These are phyloP conservation scores for Colletotrichum sp. DNA, from an alignment of 2,329 filamentous ascomycete genomes.

Conservation along the genomic window DNA sequence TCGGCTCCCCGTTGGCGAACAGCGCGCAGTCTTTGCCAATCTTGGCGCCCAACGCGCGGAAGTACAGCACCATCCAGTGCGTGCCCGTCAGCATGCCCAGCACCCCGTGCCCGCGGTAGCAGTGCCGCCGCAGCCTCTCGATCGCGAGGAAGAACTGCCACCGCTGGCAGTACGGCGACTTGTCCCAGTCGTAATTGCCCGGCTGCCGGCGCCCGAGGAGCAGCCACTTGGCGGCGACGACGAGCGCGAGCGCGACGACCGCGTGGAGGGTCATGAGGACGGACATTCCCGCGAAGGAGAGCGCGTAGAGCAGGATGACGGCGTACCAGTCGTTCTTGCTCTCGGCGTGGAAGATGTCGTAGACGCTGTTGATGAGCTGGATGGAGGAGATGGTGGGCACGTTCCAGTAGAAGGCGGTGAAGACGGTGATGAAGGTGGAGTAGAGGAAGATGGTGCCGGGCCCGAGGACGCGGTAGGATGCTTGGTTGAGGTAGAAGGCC, in stretches of 20 bases:
- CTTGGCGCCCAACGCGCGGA: slow-evolving; percentile 55
- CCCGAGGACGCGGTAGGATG: slow-evolving; percentile 55
- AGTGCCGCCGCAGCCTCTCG: slow-evolving; percentile 54
- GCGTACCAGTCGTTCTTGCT: slow-evolving; percentile 30
- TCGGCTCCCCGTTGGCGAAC: slow-evolving; percentile 57
- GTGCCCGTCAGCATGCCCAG: slow-evolving; percentile 59
- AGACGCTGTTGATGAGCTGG: slow-evolving; percentile 44
- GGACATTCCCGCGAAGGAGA: slow-evolving; percentile 45
- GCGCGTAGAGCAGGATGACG: slow-evolving; percentile 41
- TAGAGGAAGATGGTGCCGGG: slow-evolving; percentile 55
- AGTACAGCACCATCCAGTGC: slow-evolving; percentile 57
- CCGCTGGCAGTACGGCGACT: slow-evolving; percentile 59
- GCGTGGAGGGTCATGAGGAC: slow-evolving; percentile 48
- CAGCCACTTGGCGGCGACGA: slow-evolving; percentile 56
- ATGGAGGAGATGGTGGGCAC: slow-evolving; percentile 51
- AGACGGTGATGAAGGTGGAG: slow-evolving; percentile 49
- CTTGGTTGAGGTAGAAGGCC: slow-evolving; percentile 57
- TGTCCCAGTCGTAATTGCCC: slow-evolving; percentile 64
- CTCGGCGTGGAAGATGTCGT: slow-evolving; percentile 26
- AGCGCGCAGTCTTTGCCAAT: slow-evolving; percentile 61
- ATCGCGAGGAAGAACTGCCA: slow-evolving; percentile 61
- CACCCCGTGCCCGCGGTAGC: slow-evolving; percentile 55
- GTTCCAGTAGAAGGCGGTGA: slow-evolving; percentile 57
- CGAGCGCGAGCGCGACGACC: slow-evolving; percentile 44
- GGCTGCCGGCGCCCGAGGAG: slow-evolving; percentile 54